Evolutionary conservation across 345 rosid genomes (phyloP).

Genomic region (Populus euphratica): DNA sequence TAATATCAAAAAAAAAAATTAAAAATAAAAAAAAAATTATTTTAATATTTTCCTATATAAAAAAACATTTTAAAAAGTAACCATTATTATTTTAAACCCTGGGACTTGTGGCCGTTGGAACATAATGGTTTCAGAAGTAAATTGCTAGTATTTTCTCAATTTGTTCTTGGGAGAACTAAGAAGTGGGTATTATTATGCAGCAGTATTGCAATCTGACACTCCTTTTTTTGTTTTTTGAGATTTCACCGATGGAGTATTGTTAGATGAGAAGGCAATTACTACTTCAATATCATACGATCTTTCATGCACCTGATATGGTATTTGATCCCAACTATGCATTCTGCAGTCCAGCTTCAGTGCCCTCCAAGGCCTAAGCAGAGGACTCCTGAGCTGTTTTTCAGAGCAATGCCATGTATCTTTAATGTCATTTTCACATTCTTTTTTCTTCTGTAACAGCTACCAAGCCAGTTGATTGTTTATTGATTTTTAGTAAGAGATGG

Average conservation of each 20-base stretch:
- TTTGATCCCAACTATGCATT: neutral
- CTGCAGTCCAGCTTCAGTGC: neutral
- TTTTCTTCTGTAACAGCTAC: neutral
- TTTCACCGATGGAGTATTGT: neutral
- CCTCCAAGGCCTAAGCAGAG: too few species aligned
- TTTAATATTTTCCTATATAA: fast-evolving
- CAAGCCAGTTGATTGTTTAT: neutral
- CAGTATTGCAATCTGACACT: neutral
- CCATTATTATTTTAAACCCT: neutral
- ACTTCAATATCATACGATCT: neutral
- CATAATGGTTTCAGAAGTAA: neutral
- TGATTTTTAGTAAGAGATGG: neutral
- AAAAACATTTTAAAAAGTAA: too few species aligned
- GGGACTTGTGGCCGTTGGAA: neutral
- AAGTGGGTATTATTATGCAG: neutral
- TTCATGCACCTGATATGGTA: neutral
- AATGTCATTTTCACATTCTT: neutral
- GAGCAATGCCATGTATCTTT: neutral
- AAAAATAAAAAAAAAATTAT: too few species aligned
- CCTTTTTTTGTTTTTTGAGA: neutral
- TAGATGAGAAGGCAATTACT: neutral
- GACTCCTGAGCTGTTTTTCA: neutral
- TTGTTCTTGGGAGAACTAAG: neutral
- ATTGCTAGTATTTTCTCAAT: neutral
- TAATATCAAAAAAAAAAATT: too few species aligned